Evolutionary conservation across 2,329 filamentous ascomycete species (phyloP), one percentile per base, ranked within the genome.

Genomic region (Madurella fahalii): DNA sequence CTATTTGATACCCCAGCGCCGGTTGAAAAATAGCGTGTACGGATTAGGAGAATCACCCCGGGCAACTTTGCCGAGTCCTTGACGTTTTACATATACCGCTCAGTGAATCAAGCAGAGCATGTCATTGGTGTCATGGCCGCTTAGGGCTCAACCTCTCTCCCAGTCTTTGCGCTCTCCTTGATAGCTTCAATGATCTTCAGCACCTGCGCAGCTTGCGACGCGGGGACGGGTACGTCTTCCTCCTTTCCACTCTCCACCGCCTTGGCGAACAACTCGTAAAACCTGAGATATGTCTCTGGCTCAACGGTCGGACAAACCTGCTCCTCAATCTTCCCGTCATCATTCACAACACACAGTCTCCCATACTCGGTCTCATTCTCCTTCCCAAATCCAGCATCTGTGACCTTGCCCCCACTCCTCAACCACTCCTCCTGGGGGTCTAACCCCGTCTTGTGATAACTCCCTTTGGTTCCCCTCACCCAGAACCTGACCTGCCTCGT

Each of bases 351-450:
- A 8, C 82, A 81, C 58, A 91, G 69, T 55, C 67, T 78, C 59
- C 86, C 84, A 51, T 82, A 79, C 61, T 77, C 75, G 40, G 80
- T 74, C 48, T 76, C 72, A 9, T 77, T 74, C 64, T 92, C 89
- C 40, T 79, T 68, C 2, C 85, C 89, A 64, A 89, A 92, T 3
- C 73, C 78, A 3, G 75, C 67, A 53, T 89, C 83, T 0, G 77
- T 77, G 7, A 84, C 83, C 67, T 76, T 79, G 61, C 81, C 69
- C 9, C 88, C 88, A 2, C 72, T 76, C 68, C 81, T 81, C 50
- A 92, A 77, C 68, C 90, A 86, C 53, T 85, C 82, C 72, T 94
- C 89, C 70, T 93, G 89, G 1, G 83, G 74, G 67, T 94, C 89
- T 2, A 93, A 75, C 51, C 79, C 76, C 40, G 74, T 72, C 77